phyloP scores from a whole-genome alignment of 202 grass and related monocot species.

The Zizania palustris region DNA sequence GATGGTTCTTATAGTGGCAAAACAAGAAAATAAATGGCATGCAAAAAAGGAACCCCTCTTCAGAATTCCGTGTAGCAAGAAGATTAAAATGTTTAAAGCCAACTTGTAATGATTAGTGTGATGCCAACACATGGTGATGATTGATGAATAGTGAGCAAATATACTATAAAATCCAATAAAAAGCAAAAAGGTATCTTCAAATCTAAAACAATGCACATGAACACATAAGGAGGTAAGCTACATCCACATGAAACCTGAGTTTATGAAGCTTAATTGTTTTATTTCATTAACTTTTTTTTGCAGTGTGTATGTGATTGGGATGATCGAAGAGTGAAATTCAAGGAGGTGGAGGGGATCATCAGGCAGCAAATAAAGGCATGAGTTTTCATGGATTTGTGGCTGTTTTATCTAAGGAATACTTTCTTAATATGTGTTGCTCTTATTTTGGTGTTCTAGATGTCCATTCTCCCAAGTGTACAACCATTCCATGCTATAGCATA shows the following conservation, averaged over 20 bases:
- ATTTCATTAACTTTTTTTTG: constrained; percentile 5
- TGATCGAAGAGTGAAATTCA: constrained; percentile 51
- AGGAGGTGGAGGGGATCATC: constrained; percentile 61
- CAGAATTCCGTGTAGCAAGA: background rate
- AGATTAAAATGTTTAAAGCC: background rate
- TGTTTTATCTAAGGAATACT: background rate
- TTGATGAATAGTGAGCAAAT: background rate
- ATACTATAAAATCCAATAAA: background rate
- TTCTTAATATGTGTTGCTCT: background rate
- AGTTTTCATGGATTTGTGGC: constrained; percentile 6
- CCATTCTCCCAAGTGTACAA: constrained; percentile 68
- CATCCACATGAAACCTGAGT: background rate
- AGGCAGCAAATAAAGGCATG: constrained; percentile 61
- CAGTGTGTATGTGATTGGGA: constrained; percentile 76
- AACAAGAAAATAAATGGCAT: background rate
- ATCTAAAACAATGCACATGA: background rate
- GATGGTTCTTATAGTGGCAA: background rate
- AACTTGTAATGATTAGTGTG: background rate
- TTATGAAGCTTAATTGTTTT: constrained; percentile 5
- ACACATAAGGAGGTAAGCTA: background rate
- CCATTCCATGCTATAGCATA: constrained; percentile 82
- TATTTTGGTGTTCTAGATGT: constrained; percentile 41
- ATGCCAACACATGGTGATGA: background rate
- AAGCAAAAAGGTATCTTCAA: background rate
- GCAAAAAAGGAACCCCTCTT: background rate